Evolutionary conservation across 164 flowering plant species (phyloP), one percentile per base, ranked within the genome.

Genomic region (Nymphaea colorata): DNA sequence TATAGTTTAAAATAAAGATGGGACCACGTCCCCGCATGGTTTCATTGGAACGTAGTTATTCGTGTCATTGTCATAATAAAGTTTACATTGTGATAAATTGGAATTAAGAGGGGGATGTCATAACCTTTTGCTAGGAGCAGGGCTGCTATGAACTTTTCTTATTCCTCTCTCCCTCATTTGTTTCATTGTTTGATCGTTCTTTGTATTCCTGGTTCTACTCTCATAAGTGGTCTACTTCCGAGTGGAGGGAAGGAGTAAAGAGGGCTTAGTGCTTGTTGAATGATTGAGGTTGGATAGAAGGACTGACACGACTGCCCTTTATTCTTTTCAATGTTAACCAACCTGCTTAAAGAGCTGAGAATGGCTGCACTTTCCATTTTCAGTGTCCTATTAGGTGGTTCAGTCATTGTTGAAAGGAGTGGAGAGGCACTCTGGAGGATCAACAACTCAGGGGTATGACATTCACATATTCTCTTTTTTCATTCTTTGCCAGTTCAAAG

Each of bases 361-460:
- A 61, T 16, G 18, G 36, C 47, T 10, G 42, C 68, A 5, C 45
- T 70, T 12, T 57, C 71, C 65, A 41, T 68, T 11, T 81, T 81
- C 86, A 85, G 93, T 76, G 71, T 74, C 47, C 70, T 90, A 64
- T 64, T 82, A 41, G 88, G 87, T 77, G 93, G 86, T 25, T 67
- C 78, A 44, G 73, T 69, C 44, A 55, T 76, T 8, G 45, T 90
- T 64, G 85, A 82, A 68, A 65, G 63, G 69, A 73, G 85, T 64
- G 78, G 84, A 66, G 82, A 86, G 42, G 69, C 79, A 5, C 67
- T 90, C 61, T 90, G 96, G 96, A 82, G 79, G 70, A 79, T 78
- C 84, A 82, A 81, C 43, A 90, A 90, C 76, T 71, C 89, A 59
- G 96, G 93, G 86, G 96, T 90, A 85, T 66, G 74, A 14, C 12